These are phyloP conservation scores for Pachysandra terminalis DNA, from an alignment of 164 flowering plant species.

Conservation along the genomic window DNA sequence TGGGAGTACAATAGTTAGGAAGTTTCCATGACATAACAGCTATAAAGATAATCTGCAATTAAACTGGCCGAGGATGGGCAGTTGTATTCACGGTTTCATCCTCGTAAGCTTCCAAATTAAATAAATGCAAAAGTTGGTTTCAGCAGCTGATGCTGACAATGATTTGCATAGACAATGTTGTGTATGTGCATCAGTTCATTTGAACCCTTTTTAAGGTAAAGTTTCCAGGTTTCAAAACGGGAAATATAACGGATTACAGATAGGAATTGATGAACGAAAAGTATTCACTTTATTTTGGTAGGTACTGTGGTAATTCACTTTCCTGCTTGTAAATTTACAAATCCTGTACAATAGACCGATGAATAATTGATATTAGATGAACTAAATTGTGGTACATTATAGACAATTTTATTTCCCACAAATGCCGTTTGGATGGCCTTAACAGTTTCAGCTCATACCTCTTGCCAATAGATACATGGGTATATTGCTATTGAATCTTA, in stretches of 20 bases:
- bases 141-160: not conserved
- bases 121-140: not conserved
- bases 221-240: not conserved
- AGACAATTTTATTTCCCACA: not conserved
- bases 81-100: not conserved
- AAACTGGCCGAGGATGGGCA: not conserved
- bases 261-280: not conserved
- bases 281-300: not conserved
- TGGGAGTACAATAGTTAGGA: no score
- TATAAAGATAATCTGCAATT: not conserved
- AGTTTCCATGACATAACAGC: no score
- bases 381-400: not conserved
- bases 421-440: slow-evolving; percentile 1
- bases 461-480: slow-evolving; percentile 3
- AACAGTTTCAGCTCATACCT: not conserved
- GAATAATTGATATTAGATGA: not conserved
- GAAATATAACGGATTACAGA: not conserved
- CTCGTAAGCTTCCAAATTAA: not conserved
- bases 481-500: slow-evolving; percentile 15
- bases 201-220: not conserved
- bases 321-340: not conserved
- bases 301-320: not conserved
- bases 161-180: not conserved
- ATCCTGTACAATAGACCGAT: not conserved
- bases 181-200: not conserved